Evolutionary conservation across 2,329 filamentous ascomycete species (phyloP).

Genomic region (Pyrenochaeta sp.): DNA sequence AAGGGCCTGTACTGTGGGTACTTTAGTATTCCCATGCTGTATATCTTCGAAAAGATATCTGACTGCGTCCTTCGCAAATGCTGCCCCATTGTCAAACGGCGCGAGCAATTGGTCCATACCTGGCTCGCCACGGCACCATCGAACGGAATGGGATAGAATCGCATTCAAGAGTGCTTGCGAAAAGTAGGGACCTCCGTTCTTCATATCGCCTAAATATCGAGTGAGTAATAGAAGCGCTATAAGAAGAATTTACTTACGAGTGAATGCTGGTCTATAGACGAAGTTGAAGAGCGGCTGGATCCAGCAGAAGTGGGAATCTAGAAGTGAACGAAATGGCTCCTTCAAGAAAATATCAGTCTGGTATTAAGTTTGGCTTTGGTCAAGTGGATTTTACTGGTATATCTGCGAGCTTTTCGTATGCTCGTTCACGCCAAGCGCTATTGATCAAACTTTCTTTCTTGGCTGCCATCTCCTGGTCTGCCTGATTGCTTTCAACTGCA

Average conservation of each 20-base stretch:
- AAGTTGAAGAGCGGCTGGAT: slow-evolving; percentile 23
- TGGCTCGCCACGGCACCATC: slow-evolving; percentile 18
- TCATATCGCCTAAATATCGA: slow-evolving; percentile 13
- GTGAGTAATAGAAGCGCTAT: not conserved
- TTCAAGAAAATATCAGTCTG: not conserved
- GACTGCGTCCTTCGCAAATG: slow-evolving; percentile 9
- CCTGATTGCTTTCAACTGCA: not conserved
- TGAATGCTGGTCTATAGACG: slow-evolving; percentile 18
- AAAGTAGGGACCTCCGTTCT: slow-evolving; percentile 15
- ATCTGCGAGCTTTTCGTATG: slow-evolving; percentile 15
- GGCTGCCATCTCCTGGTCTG: slow-evolving; percentile 4
- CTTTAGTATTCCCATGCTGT: slow-evolving; percentile 10
- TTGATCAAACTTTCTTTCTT: slow-evolving; percentile 14
- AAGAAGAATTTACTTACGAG: slow-evolving; percentile 3
- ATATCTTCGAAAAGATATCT: slow-evolving; percentile 12
- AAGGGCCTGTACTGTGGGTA: slow-evolving; percentile 17
- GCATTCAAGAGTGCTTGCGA: slow-evolving; percentile 15
- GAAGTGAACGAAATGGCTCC: slow-evolving; percentile 15
- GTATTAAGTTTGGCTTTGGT: not conserved
- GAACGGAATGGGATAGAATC: slow-evolving; percentile 17
- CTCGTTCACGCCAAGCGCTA: slow-evolving; percentile 16
- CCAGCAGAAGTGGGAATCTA: slow-evolving; percentile 21
- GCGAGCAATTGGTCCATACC: slow-evolving; percentile 14
- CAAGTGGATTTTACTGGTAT: slow-evolving; percentile 3
- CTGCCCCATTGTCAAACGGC: slow-evolving; percentile 10